Conservation (phyloP, 306 rosid genomes). For the Cucurbita pepo region DNA sequence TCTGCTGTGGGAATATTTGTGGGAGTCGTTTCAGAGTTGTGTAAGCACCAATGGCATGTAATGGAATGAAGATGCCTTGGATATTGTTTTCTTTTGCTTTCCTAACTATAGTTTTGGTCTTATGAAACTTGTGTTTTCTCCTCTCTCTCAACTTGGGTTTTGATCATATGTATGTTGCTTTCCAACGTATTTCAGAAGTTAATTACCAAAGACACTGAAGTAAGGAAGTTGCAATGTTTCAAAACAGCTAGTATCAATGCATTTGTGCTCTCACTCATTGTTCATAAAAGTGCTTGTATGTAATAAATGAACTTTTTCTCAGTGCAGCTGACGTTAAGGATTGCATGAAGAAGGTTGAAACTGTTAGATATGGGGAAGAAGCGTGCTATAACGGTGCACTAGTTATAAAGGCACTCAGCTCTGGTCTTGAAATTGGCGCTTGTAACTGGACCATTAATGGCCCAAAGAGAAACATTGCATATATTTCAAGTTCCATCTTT, state of each 20-base stretch:
- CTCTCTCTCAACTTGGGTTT: not conserved
- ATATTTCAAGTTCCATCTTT: constrained; percentile 67
- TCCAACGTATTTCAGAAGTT: not conserved
- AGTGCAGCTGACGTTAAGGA: constrained; percentile 80
- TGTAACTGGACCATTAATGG: constrained; percentile 72
- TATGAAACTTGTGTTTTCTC: not conserved
- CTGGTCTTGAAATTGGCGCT: constrained; percentile 76
- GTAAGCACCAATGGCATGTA: not conserved
- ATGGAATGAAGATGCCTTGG: not conserved
- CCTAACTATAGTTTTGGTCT: not conserved
- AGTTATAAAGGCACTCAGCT: constrained; percentile 65
- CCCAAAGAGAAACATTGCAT: constrained; percentile 55
- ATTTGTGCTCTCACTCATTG: not conserved
- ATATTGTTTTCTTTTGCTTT: not conserved
- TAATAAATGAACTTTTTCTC: constrained; percentile 13
- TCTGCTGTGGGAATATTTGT: not conserved
- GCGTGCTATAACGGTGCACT: constrained; percentile 64
- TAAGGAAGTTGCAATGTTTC: not conserved
- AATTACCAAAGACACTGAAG: not conserved
- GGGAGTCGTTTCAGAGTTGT: not conserved
- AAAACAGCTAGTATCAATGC: not conserved
- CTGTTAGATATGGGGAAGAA: constrained; percentile 64
- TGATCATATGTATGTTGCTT: not conserved
- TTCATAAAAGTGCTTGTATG: not conserved
- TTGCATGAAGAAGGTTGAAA: constrained; percentile 44